A percentile compares a stretch with the other conserved stretches of the same genome.
Conservation (phyloP, 2,329 filamentous ascomycete genomes). For the Colletotrichum sp. region DNA sequence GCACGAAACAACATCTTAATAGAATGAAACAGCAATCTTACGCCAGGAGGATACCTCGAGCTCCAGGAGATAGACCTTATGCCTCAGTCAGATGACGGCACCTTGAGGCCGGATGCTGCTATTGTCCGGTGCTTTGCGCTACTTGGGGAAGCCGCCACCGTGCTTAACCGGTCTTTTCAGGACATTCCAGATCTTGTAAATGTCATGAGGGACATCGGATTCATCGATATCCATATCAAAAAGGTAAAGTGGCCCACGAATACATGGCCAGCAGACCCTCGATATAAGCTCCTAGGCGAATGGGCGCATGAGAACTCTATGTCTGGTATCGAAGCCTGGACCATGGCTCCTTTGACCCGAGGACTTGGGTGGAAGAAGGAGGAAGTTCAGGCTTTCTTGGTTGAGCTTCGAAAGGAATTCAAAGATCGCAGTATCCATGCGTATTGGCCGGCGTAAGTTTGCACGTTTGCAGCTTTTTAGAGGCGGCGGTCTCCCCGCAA, state of each 20-base stretch:
- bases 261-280: background rate
- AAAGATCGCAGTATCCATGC: background rate
- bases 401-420: background rate
- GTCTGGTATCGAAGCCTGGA: background rate
- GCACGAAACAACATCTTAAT: background rate
- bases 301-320: background rate
- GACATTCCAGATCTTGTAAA: background rate
- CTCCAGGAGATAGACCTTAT: background rate
- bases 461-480: background rate
- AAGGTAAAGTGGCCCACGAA: background rate
- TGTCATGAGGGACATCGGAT: background rate
- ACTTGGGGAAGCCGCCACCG: background rate
- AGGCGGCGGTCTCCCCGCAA: background rate
- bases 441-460: background rate
- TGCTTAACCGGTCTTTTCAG: background rate
- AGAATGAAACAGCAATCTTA: background rate
- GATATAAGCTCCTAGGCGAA: background rate
- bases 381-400: background rate
- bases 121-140: background rate
- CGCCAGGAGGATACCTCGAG: background rate
- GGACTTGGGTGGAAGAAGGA: background rate
- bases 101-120: background rate
- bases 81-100: background rate
- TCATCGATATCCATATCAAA: background rate
- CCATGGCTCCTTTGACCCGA: background rate